A percentile compares a stretch with the other conserved stretches of the same genome.
Evolutionary conservation across 1,284 basidiomycete species (phyloP).

Genomic region (Cystobasidium sp.): DNA sequence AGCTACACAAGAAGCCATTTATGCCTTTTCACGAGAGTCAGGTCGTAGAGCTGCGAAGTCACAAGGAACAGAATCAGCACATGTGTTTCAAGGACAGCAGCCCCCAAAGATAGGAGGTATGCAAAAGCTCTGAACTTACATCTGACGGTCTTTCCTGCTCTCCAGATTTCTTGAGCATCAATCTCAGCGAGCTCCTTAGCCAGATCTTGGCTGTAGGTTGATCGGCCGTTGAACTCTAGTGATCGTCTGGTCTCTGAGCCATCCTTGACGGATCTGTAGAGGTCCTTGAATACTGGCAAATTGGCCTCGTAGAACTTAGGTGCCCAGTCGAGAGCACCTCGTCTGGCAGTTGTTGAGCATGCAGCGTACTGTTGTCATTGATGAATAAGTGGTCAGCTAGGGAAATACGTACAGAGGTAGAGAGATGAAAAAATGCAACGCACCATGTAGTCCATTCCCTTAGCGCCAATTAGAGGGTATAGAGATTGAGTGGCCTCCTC

Average conservation of each 20-base stretch:
- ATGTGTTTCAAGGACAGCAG: background rate
- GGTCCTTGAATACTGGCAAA: constrained; percentile 87
- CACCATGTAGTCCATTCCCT: constrained; percentile 97
- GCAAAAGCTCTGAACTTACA: background rate
- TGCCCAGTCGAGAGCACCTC: constrained; percentile 83
- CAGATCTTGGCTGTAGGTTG: constrained; percentile 92
- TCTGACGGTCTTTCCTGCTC: constrained; percentile 71
- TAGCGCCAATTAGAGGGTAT: constrained; percentile 88
- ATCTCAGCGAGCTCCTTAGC: constrained; percentile 94
- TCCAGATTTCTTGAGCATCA: constrained; percentile 97
- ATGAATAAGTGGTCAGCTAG: background rate
- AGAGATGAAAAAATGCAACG: no score
- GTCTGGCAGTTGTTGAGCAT: constrained; percentile 98
- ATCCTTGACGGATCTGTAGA: constrained; percentile 92
- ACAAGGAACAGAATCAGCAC: background rate
- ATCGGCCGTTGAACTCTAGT: constrained; percentile 87
- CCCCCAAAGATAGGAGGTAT: background rate
- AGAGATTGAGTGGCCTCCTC: constrained; percentile 99
- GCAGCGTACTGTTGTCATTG: constrained; percentile 62
- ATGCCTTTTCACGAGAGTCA: constrained; percentile 23
- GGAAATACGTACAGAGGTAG: no score
- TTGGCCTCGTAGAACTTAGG: constrained; percentile 93
- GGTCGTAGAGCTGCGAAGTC: constrained; percentile 17
- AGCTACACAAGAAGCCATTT: background rate
- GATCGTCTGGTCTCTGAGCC: constrained; percentile 97